A percentile compares a stretch with the other conserved stretches of the same genome.
phyloP scores from a whole-genome alignment of 495 filamentous ascomycete species.

The Hypoxylon fragiforme region DNA sequence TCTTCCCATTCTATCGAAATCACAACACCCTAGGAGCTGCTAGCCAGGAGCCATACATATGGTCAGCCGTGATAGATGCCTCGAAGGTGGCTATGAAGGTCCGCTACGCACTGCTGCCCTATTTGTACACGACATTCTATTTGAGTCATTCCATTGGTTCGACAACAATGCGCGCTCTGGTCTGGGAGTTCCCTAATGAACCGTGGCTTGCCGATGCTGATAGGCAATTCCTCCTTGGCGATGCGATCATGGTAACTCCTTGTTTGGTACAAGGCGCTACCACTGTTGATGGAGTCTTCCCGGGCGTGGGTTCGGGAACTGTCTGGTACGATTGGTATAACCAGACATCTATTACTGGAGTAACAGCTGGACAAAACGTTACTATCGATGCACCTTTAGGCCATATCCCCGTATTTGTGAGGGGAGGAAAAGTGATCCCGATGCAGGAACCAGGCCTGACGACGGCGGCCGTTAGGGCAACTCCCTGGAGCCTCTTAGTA shows the following conservation, averaged over 20 bases:
- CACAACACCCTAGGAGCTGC: constrained; percentile 69
- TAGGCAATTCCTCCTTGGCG: constrained; percentile 77
- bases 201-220: constrained; percentile 68
- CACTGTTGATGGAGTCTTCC: constrained; percentile 76
- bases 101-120: constrained; percentile 73
- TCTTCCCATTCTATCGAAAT: constrained; percentile 89
- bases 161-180: constrained; percentile 79
- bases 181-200: constrained; percentile 84
- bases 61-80: constrained; percentile 70
- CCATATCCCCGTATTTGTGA: constrained; percentile 76
- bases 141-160: constrained; percentile 66
- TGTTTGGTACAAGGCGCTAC: constrained; percentile 68
- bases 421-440: constrained; percentile 71
- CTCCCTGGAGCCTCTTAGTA: constrained; percentile 70
- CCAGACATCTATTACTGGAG: constrained; percentile 53
- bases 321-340: constrained; percentile 88
- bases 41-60: constrained; percentile 76
- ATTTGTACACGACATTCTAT: constrained; percentile 81
- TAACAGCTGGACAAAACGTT: constrained; percentile 63
- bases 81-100: constrained; percentile 70
- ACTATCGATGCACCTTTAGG: constrained; percentile 75
- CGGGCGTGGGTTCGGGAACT: constrained; percentile 61
- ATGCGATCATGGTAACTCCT: constrained; percentile 70
- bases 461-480: constrained; percentile 64
- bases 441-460: constrained; percentile 73